Base-by-base conservation (phyloP, 2,329 filamentous ascomycete species). In the Purpureocillium lavendulum region DNA sequence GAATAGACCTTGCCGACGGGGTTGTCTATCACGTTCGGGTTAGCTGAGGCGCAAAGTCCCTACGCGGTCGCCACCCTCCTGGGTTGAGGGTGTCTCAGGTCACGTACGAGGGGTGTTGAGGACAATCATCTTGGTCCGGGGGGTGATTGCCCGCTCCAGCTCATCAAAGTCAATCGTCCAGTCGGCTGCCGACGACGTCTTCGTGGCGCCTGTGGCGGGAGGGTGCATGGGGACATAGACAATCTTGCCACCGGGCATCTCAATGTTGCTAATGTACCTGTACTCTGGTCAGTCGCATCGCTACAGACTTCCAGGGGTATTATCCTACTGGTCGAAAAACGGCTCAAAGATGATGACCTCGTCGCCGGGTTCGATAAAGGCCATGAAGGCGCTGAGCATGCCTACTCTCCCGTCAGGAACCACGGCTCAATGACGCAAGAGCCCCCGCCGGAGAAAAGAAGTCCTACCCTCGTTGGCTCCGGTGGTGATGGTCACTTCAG, bases 261-360 rank as follows among this genome's bases (percentile, higher is more conserved):
- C 86, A 48, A 98, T 97, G 65, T 98, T 98, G 70, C 83, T 88
- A 50, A 98, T 94, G 61, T 97, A 61, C 42, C 58, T 61, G 31
- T 26, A 13, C 15, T 14, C 11, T 14, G 48, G 7, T 32, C 5
- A 24, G 16, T 2, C 11, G 12, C 35, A 21, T 7, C 30, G 6
- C 14, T 9, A 13, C 7, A 4, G 12, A 24, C 13, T 16, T 1
- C 8, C 12, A 4, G 13, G 7, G 10, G n/a, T n/a, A n/a, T n/a
- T 7, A 4, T 50, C 56, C 41, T 38, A 86, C 80, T 98, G 92
- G 64, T 98, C 92, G 59, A 97, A 98, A 67, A 96, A 98, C 10
- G 92, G 92, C 67, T 98, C 92, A 59, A 98, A 96, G 41, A 98
- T 77, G 49, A 98, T 96, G 49, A 96, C 92, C 62, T 98, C 92